Evolutionary conservation across 2,329 filamentous ascomycete species (phyloP).

Genomic region (Mariannaea elegans): DNA sequence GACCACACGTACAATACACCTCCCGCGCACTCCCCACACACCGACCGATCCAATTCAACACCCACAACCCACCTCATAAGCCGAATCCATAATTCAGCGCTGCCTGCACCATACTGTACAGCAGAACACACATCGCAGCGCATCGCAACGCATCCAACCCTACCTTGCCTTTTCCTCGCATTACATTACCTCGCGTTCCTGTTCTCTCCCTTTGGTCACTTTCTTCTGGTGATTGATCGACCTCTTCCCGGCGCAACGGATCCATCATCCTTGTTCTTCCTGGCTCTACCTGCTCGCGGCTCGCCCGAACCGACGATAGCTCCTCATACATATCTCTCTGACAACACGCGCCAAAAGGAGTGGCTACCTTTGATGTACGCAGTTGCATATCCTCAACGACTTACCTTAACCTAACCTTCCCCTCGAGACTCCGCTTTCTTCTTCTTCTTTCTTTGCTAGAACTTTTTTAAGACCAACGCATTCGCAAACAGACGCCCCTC

Average conservation of each 20-base stretch:
- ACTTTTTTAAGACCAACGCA: constrained; percentile 29
- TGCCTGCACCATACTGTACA: constrained; percentile 11
- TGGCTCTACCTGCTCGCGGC: constrained; percentile 12
- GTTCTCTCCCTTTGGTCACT: no score
- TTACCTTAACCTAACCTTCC: not conserved
- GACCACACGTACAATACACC: constrained; percentile 35
- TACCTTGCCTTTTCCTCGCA: constrained; percentile 11
- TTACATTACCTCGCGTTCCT: no score
- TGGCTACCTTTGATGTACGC: not conserved
- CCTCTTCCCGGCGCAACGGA: not conserved
- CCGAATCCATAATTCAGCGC: constrained; percentile 21
- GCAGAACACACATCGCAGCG: not conserved
- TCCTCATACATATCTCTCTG: not conserved
- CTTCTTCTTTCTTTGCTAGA: constrained; percentile 25
- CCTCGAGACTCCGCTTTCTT: constrained; percentile 23
- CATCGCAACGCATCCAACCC: constrained; percentile 12
- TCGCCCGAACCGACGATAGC: constrained; percentile 5
- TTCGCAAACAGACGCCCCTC: constrained; percentile 25
- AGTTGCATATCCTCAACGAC: not conserved
- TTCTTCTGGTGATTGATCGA: not conserved
- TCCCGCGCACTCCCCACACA: constrained; percentile 31
- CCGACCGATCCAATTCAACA: constrained; percentile 26
- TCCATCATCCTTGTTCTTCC: constrained; percentile 6
- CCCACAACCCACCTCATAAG: no score
- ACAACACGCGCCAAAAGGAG: not conserved